Evolutionary conservation across 2,329 filamentous ascomycete species (phyloP), one percentile per base, ranked within the genome.

Genomic region (Aspergillus oerlinghausenensis): DNA sequence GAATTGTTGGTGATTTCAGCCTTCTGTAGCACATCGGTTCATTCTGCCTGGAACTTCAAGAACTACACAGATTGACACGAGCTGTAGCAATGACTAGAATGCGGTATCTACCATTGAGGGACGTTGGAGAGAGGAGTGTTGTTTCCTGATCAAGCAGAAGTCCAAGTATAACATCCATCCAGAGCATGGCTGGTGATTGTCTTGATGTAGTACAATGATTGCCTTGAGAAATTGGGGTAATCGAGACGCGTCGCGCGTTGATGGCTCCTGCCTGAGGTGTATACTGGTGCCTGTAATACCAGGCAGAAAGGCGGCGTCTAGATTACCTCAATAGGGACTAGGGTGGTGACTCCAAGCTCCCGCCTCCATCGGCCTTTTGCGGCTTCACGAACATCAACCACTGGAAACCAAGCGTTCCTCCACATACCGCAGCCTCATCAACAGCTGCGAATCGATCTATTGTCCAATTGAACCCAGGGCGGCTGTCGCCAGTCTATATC

Each of bases 351-450:
- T 66, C 58, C 52, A 57, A 66, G 64, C 62, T 67, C 60, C 59
- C 60, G 59, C 28, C 28, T 43, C 62, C 58, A 62, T 66, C 70
- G 70, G 70, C 68, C 68, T 72, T 72, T 71, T 70, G 67, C 70
- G 70, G 70, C 67, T 72, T 70, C 70, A 9, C 58, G 60, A 69
- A 70, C 68, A 70, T 71, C 68, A 70, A 68, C 63, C 63, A 61
- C 65, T 60, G 56, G 63, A 60, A 59, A 63, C 60, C 56, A 60
- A 54, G 63, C 64, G 66, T 68, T 68, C 70, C 66, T 72, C 68
- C 61, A 63, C 60, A 55, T 54, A 55, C 58, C 61, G 59, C 62
- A 60, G 54, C 60, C 55, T 54, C 61, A 60, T 62, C 61, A 57
- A 60, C 55, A 63, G 61, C 61, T 61, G 55, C 45, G 59, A 49